Evolutionary conservation across 805 yeast species (phyloP), one percentile per base, ranked within the genome.

Genomic region (Sungouiella thailandica): DNA sequence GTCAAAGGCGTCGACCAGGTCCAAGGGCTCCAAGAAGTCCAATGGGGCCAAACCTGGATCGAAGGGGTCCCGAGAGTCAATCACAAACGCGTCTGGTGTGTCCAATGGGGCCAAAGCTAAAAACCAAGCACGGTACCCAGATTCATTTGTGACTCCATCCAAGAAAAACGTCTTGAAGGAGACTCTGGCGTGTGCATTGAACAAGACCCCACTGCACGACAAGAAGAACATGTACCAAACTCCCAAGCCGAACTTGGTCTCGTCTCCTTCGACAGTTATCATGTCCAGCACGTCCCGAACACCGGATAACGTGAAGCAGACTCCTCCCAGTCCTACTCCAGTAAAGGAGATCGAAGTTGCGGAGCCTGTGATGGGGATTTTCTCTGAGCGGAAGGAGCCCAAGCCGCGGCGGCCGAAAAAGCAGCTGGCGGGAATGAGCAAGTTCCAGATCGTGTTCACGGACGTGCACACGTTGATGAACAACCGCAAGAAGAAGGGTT

Each of bases 251-350:
- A 19, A 9, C 9, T 9, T 19, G 7, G 46, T 43, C 5, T 62
- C 69, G 2, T 64, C 70, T 3, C 72, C 72, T 1, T 60, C 70
- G 2, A 66, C 72, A 1, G 69, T 65, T 8, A 58, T 66, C 4
- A 51, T 65, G 50, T 53, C 62, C 1, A 59, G 65, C 39, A 58
- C 57, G 1, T 37, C 40, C 3, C 53, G 50, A 23, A 35, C 43
- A n/a, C 49, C 49, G 3, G 48, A 27, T n/a, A 26, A 33, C 13
- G 40, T 39, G 25, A 25, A 19, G 9, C 28, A 27, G 12, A 37
- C 17, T 7, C 62, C 64, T 10, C 55, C 58, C n/a, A 59, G 63
- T 31, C 70, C 70, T 11, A 64, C 70, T 1, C 71, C 71, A 2
- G 49, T 47, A 23, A 57, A 61, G 40, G 53, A 49, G 17, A 26